Evolutionary conservation across 306 rosid species (phyloP), one percentile per base, ranked within the genome.

Genomic region (Citrullus colocynthis): DNA sequence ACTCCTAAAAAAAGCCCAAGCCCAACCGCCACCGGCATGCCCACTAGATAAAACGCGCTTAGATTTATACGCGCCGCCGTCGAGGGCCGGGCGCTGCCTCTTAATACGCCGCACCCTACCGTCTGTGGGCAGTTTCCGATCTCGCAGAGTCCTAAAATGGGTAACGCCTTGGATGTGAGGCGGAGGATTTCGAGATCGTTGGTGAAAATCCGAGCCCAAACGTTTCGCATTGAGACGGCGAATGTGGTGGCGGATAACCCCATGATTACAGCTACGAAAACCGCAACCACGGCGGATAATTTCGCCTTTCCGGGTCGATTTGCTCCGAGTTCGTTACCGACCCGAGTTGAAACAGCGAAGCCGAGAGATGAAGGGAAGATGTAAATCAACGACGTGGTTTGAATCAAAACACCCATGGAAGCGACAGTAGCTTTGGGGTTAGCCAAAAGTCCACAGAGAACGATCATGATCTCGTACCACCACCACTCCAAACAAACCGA

Each of bases 401-500:
- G 98, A 32, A 95, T 95, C 34, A 95, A 63, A 11, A 95, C 79
- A 4, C 98, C 98, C 98, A 95, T 95, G 21, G 98, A 86, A 0
- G 98, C 97, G 4, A 95, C 97, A 10, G 91, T 85, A 10, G 97
- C 88, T 12, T 76, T 90, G 81, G 98, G 97, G 85, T 89, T 90
- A 79, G 86, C 84, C 0, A 95, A 28, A 0, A 95, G 58, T 3
- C 98, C 98, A 17, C 98, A 92, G 4, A 95, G 20, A 9, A 95
- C 84, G 72, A 92, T 92, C 94, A 95, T 88, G 88, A 95, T 92
- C 90, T 95, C 98, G 73, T 95, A 95, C 98, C 98, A 95, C 98
- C 98, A 95, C 98, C 98, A 95, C 57, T 95, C 98, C 75, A 95
- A 63, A 49, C 98, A 95, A 30, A 95, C 98, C 0, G 98, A 95